Conservation (phyloP, 1,139 yeast species). For the Yamadazyma friedrichii region DNA sequence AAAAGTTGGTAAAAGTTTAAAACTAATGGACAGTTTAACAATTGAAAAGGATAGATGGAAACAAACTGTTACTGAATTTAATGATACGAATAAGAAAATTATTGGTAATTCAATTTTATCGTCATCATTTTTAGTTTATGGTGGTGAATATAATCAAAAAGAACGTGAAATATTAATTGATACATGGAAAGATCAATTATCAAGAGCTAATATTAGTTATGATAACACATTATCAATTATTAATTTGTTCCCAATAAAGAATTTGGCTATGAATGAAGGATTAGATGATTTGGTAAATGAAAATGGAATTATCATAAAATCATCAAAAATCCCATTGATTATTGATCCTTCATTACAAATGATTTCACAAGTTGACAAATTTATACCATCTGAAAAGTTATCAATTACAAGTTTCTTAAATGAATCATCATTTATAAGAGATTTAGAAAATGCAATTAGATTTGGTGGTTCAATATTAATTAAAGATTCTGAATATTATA, state of each 20-base stretch:
- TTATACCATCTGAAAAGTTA: conserved; percentile 35
- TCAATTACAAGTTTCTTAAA: conserved; percentile 70
- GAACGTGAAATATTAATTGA: conserved; percentile 38
- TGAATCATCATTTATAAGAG: conserved; percentile 63
- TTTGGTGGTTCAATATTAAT: conserved; percentile 79
- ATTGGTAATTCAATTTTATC: conserved; percentile 67
- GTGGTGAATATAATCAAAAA: conserved; percentile 60
- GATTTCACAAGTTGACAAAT: conserved; percentile 37
- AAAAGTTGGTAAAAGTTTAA: conserved; percentile 63
- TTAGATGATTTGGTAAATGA: conserved; percentile 63
- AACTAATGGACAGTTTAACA: conserved; percentile 61
- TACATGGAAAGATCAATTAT: conserved; percentile 44
- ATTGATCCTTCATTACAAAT: conserved; percentile 70
- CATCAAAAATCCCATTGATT: conserved; percentile 47
- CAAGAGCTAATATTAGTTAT: conserved; percentile 36
- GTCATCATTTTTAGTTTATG: conserved; percentile 61
- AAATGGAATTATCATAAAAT: conserved; percentile 57
- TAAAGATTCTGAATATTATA: conserved; percentile 76
- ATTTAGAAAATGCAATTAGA: conserved; percentile 74
- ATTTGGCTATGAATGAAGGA: conserved; percentile 41
- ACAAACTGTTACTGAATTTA: conserved; percentile 51
- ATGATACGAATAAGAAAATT: conserved; percentile 42
- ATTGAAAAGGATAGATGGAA: conserved; percentile 81
- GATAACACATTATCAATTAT: conserved; percentile 28
- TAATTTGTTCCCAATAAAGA: conserved; percentile 10